A percentile compares a stretch with the other conserved stretches of the same genome.
Evolutionary conservation across 2,329 filamentous ascomycete species (phyloP).

Genomic region (Coniella lustricola): DNA sequence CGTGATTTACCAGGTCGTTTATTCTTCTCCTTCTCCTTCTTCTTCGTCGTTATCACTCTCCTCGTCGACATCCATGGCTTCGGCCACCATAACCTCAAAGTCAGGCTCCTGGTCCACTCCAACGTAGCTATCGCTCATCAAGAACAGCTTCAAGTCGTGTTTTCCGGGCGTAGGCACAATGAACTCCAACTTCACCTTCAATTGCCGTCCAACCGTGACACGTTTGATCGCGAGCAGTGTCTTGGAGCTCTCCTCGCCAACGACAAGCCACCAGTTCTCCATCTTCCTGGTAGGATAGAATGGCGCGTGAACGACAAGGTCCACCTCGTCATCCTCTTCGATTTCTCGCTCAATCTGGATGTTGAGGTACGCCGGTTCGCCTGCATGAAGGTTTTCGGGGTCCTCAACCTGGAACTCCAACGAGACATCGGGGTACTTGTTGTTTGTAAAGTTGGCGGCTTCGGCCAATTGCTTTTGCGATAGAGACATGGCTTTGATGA

Average conservation of each 20-base stretch:
- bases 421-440: slow-evolving; percentile 92
- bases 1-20: not conserved
- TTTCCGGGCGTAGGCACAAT: slow-evolving; percentile 77
- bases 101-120: slow-evolving; percentile 93
- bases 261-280: slow-evolving; percentile 98
- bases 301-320: slow-evolving; percentile 83
- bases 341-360: slow-evolving; percentile 81
- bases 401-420: slow-evolving; percentile 84
- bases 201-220: slow-evolving; percentile 72
- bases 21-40: slow-evolving; percentile 39
- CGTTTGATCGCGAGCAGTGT: slow-evolving; percentile 89
- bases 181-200: slow-evolving; percentile 79
- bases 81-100: slow-evolving; percentile 77
- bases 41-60: slow-evolving; percentile 75
- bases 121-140: slow-evolving; percentile 97
- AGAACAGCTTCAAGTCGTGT: slow-evolving; percentile 81
- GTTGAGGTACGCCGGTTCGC: slow-evolving; percentile 73
- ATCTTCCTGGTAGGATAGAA: slow-evolving; percentile 90
- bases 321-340: slow-evolving; percentile 63
- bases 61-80: slow-evolving; percentile 92
- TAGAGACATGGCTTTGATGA: slow-evolving; percentile 73
- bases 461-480: slow-evolving; percentile 76
- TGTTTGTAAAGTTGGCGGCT: slow-evolving; percentile 91
- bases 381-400: slow-evolving; percentile 69
- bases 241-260: slow-evolving; percentile 86